Evolutionary conservation across 2,329 filamentous ascomycete genomes (phyloP).

Genomic region (Aspergillus arachidicola): DNA sequence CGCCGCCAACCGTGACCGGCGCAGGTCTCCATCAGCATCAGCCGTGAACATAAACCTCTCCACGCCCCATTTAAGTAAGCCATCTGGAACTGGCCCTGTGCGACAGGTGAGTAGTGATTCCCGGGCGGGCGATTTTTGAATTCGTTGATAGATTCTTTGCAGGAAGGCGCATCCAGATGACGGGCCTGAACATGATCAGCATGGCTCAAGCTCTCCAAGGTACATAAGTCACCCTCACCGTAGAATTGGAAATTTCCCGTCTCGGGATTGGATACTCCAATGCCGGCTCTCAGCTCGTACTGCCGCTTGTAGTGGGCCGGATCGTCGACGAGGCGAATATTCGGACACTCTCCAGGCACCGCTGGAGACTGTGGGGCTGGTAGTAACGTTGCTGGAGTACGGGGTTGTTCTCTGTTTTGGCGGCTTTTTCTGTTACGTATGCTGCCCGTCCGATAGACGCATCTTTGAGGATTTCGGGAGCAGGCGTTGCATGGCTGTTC

Average conservation of each 20-base stretch:
- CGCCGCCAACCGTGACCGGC: slow-evolving; percentile 2
- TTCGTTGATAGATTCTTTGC: slow-evolving; percentile 19
- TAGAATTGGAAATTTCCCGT: slow-evolving; percentile 22
- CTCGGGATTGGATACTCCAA: slow-evolving; percentile 15
- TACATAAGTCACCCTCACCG: slow-evolving; percentile 1
- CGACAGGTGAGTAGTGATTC: slow-evolving; percentile 12
- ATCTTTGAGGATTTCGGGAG: slow-evolving; percentile 9
- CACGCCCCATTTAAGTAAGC: slow-evolving; percentile 15
- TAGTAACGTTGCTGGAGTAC: slow-evolving; percentile 10
- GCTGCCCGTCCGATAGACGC: slow-evolving; percentile 13
- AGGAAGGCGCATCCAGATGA: slow-evolving; percentile 20
- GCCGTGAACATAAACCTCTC: slow-evolving; percentile 19
- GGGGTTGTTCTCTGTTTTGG: slow-evolving; percentile 5
- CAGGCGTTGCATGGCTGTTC: slow-evolving; percentile 15
- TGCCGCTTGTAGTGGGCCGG: slow-evolving; percentile 18
- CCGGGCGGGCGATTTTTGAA: slow-evolving; percentile 6
- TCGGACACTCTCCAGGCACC: not conserved
- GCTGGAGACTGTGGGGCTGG: slow-evolving; percentile 9
- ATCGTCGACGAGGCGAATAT: slow-evolving; percentile 9
- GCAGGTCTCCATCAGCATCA: slow-evolving; percentile 8
- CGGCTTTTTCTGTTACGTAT: slow-evolving; percentile 15
- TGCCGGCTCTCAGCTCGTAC: slow-evolving; percentile 18
- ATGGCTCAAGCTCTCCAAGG: not conserved
- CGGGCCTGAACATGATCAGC: slow-evolving; percentile 12
- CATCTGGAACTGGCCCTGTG: slow-evolving; percentile 13